A percentile compares a stretch with the other conserved stretches of the same genome.
Conservation (phyloP, 768 basidiomycete species). For the Jaapia argillacea region DNA sequence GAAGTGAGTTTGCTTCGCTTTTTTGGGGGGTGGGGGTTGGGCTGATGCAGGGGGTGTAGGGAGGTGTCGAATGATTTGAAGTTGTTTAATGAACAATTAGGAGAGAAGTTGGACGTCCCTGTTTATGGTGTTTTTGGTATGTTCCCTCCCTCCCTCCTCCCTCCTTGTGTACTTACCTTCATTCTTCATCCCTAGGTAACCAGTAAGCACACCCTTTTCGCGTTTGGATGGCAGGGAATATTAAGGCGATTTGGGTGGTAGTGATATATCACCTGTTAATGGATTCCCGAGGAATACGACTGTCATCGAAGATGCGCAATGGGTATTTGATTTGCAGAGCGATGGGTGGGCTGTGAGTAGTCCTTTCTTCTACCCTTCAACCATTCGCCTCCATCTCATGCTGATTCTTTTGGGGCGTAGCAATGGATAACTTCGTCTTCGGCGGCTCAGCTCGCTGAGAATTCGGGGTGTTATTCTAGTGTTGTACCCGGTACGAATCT, state of each 20-base stretch:
- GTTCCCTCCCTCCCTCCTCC: constrained; percentile 1
- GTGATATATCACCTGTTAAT: constrained; percentile 51
- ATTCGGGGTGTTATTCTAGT: constrained; percentile 45
- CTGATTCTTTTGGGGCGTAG: constrained; percentile 15
- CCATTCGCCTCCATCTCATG: neutral
- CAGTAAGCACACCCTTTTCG: too few species aligned
- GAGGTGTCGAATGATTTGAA: constrained; percentile 34
- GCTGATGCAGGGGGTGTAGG: too few species aligned
- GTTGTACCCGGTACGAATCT: constrained; percentile 39
- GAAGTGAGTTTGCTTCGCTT: constrained; percentile 26
- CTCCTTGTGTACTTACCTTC: neutral
- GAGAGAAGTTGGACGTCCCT: constrained; percentile 26
- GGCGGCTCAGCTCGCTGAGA: constrained; percentile 31
- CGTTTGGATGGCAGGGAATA: neutral
- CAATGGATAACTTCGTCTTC: constrained; percentile 36
- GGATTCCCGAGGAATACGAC: constrained; percentile 42
- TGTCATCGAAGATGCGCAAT: constrained; percentile 29
- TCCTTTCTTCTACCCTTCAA: neutral
- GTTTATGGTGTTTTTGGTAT: constrained; percentile 43
- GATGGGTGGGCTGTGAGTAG: constrained; percentile 35
- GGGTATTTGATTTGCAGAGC: constrained; percentile 45
- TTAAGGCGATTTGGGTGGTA: constrained; percentile 14
- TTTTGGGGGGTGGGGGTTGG: too few species aligned
- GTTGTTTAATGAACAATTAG: constrained; percentile 37
- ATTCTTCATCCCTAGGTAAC: constrained; percentile 18